Percentiles rank a stretch among this genome's conserved stretches.
Evolutionary conservation across 2,329 filamentous ascomycete genomes (phyloP).

Genomic region (Cordyceps tenuipes): DNA sequence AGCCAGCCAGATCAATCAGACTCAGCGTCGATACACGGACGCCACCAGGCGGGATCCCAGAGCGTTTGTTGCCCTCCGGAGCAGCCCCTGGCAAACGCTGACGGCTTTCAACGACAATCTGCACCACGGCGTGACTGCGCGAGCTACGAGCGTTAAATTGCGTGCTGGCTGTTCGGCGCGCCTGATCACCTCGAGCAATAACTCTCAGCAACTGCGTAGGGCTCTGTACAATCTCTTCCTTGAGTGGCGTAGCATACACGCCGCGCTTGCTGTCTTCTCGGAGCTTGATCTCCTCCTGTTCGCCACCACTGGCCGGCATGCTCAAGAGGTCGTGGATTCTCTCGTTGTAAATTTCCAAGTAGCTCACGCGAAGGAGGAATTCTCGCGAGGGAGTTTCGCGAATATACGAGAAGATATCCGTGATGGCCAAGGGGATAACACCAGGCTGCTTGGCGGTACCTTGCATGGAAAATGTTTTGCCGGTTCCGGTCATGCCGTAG

Average conservation of each 20-base stretch:
- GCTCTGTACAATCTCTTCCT: constrained; percentile 97
- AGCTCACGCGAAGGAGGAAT: constrained; percentile 91
- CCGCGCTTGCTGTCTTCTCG: constrained; percentile 94
- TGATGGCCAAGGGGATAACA: constrained; percentile 94
- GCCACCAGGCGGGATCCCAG: constrained; percentile 69
- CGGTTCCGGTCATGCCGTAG: constrained; percentile 97
- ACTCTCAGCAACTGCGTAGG: constrained; percentile 91
- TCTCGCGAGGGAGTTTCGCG: constrained; percentile 91
- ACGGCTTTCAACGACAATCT: constrained; percentile 95
- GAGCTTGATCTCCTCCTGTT: constrained; percentile 91
- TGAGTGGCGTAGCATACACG: constrained; percentile 90
- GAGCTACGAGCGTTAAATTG: constrained; percentile 97
- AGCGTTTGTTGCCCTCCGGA: constrained; percentile 53
- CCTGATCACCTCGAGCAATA: constrained; percentile 88
- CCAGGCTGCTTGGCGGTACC: constrained; percentile 91
- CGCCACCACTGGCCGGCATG: constrained; percentile 52
- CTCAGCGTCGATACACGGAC: constrained; percentile 93
- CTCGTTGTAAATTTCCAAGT: constrained; percentile 98
- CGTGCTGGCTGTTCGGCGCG: constrained; percentile 82
- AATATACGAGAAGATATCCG: constrained; percentile 98
- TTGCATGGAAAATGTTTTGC: constrained; percentile 99
- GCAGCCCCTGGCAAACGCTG: constrained; percentile 62
- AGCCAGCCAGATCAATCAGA: constrained; percentile 91
- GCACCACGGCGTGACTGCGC: constrained; percentile 94
- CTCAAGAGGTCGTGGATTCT: constrained; percentile 90